Conservation (phyloP, 2,329 filamentous ascomycete species). For the Periconia sp. region DNA sequence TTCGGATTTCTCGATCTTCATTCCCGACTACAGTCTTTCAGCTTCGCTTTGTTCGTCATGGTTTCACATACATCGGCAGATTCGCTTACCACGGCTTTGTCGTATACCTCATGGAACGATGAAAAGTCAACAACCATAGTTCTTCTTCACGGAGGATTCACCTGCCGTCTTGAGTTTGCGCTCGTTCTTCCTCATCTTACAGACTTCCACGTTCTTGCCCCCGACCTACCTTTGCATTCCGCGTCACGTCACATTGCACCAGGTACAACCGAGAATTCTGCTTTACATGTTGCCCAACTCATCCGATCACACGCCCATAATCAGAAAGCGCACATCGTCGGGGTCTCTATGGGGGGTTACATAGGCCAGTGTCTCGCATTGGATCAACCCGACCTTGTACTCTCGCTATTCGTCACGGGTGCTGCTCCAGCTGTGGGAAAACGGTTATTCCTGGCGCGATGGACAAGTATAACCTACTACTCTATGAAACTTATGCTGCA, state of each 20-base stretch:
- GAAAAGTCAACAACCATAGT: conserved; percentile 1
- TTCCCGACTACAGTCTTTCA: too few relatives aligned
- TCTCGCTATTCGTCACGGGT: conserved; percentile 9
- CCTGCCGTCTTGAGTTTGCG: conserved; percentile 2
- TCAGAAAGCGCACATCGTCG: conserved; percentile 17
- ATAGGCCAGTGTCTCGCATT: conserved; percentile 12
- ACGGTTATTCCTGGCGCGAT: conserved; percentile 5
- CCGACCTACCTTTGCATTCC: conserved; percentile 15
- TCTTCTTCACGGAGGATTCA: conserved; percentile 5
- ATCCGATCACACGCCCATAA: conserved; percentile 7
- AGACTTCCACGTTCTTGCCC: conserved; percentile 10
- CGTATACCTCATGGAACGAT: neutral
- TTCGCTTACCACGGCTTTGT: neutral
- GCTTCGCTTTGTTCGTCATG: neutral
- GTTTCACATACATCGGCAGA: neutral
- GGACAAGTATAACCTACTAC: conserved; percentile 3
- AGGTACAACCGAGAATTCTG: neutral
- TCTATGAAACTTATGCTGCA: conserved; percentile 3
- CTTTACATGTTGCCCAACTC: conserved; percentile 7
- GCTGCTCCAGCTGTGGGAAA: conserved; percentile 1
- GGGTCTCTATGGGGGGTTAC: conserved; percentile 17
- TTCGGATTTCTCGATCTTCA: too few relatives aligned
- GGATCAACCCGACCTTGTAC: conserved; percentile 12
- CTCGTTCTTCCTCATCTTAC: conserved; percentile 6
- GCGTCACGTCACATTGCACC: conserved; percentile 2